Conservation (phyloP, 2,329 filamentous ascomycete genomes). For the Cadophora malorum region DNA sequence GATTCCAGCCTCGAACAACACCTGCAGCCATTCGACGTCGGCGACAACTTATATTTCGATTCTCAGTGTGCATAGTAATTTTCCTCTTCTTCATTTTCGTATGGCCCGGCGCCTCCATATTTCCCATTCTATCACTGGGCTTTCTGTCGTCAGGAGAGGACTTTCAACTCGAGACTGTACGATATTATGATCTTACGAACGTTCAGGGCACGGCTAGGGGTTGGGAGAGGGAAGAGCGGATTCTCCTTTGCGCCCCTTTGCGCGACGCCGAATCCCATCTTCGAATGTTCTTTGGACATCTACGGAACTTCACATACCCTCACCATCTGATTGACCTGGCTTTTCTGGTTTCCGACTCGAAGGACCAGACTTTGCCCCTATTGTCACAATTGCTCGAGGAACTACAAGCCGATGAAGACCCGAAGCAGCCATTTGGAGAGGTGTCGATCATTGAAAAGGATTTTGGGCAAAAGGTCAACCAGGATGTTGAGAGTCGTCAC, state of each 20-base stretch:
- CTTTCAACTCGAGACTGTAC: slow-evolving; percentile 88
- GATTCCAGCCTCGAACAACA: slow-evolving; percentile 85
- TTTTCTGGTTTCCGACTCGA: slow-evolving; percentile 96
- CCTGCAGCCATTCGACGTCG: slow-evolving; percentile 74
- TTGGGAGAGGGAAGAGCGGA: slow-evolving; percentile 96
- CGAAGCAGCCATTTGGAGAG: slow-evolving; percentile 86
- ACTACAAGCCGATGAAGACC: slow-evolving; percentile 80
- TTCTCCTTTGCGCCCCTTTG: slow-evolving; percentile 91
- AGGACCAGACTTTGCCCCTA: slow-evolving; percentile 83
- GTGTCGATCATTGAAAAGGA: slow-evolving; percentile 99
- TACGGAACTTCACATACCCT: slow-evolving; percentile 95
- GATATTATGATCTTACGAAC: slow-evolving; percentile 94
- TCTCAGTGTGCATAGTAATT: slow-evolving; percentile 64
- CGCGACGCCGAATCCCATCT: slow-evolving; percentile 92
- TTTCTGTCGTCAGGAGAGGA: slow-evolving; percentile 71
- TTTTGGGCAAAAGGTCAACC: slow-evolving; percentile 96
- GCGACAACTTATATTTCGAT: slow-evolving; percentile 72
- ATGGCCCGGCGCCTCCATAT: slow-evolving; percentile 69
- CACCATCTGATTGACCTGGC: slow-evolving; percentile 96
- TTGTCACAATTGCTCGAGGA: slow-evolving; percentile 77
- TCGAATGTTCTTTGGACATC: slow-evolving; percentile 97
- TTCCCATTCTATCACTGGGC: slow-evolving; percentile 70
- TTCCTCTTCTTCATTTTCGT: slow-evolving; percentile 76
- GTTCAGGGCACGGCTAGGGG: slow-evolving; percentile 90
- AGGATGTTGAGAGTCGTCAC: slow-evolving; percentile 96